Conservation (phyloP, 2,329 filamentous ascomycete species). For the Xylariales sp. region DNA sequence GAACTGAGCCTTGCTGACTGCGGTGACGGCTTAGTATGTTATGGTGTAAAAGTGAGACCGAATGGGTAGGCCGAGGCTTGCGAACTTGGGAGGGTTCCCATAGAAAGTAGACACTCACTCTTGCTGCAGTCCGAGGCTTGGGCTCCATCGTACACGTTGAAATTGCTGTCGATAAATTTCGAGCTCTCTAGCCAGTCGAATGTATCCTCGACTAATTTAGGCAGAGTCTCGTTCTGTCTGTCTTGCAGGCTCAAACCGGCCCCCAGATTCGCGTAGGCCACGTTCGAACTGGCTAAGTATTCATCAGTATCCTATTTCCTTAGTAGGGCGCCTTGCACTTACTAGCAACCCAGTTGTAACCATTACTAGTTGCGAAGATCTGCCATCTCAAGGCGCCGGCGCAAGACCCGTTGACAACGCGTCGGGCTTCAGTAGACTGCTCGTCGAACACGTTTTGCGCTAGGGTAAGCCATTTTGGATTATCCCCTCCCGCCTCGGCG, state of each 20-base stretch:
- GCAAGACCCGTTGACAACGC: slow-evolving; percentile 63
- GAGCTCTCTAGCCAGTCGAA: slow-evolving; percentile 62
- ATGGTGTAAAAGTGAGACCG: too few relatives aligned
- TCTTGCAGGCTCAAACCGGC: slow-evolving; percentile 71
- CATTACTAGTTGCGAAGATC: slow-evolving; percentile 67
- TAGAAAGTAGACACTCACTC: too few relatives aligned
- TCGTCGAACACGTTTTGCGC: slow-evolving; percentile 72
- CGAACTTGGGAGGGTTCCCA: too few relatives aligned
- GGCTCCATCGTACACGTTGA: slow-evolving; percentile 61
- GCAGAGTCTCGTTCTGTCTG: slow-evolving; percentile 67
- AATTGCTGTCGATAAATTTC: slow-evolving; percentile 58
- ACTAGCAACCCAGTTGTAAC: slow-evolving; percentile 59
- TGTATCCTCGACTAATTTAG: slow-evolving; percentile 65
- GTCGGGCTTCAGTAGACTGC: slow-evolving; percentile 58
- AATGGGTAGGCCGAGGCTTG: neutral
- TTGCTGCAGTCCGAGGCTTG: slow-evolving; percentile 53
- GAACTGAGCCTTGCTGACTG: slow-evolving; percentile 60
- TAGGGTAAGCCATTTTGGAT: slow-evolving; percentile 69
- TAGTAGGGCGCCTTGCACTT: slow-evolving; percentile 9
- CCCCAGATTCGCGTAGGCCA: slow-evolving; percentile 59
- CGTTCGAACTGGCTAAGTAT: slow-evolving; percentile 54
- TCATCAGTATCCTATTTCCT: slow-evolving; percentile 6
- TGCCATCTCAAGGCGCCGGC: slow-evolving; percentile 74
- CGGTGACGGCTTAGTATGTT: neutral
- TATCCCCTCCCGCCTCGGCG: slow-evolving; percentile 58